Evolutionary conservation across 352 stramenopile genomes (phyloP).

Genomic region (Phytophthora pinifolia): DNA sequence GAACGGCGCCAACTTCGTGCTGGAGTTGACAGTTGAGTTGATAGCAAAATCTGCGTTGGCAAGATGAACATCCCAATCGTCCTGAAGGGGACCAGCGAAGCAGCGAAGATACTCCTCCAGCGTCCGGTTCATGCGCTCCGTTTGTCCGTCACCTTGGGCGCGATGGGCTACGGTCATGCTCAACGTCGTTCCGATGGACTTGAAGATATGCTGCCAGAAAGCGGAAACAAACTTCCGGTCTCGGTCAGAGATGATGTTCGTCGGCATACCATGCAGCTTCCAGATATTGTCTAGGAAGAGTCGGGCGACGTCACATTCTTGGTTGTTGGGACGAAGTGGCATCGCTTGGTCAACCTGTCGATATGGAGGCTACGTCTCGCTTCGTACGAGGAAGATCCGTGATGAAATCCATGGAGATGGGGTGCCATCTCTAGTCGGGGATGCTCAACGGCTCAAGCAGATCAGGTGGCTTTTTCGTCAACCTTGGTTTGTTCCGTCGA

Average conservation of each 20-base stretch:
- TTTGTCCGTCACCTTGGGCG: slow-evolving; percentile 15
- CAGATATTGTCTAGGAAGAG: slow-evolving; percentile 2
- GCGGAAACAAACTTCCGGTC: slow-evolving; percentile 2
- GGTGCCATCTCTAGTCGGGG: no score
- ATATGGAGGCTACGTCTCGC: no score
- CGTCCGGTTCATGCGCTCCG: slow-evolving; percentile 13
- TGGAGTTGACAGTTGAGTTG: no score
- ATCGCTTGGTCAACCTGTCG: not conserved
- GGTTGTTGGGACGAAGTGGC: not conserved
- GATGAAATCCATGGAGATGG: no score
- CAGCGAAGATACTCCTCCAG: slow-evolving; percentile 3
- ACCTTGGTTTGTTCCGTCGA: not conserved
- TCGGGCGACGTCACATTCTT: not conserved
- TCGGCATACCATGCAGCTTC: not conserved
- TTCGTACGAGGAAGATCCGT: no score
- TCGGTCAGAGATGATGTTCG: slow-evolving; percentile 1
- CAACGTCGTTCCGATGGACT: slow-evolving; percentile 3
- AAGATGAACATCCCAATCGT: no score
- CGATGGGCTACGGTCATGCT: slow-evolving; percentile 17
- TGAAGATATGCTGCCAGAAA: slow-evolving; percentile 4
- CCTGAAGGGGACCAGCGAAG: no score
- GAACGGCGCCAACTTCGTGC: no score
- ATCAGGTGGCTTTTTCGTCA: no score
- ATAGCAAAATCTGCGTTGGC: no score
- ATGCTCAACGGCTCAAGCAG: no score